Evolutionary conservation across 768 basidiomycete species (phyloP), one percentile per base, ranked within the genome.

Genomic region (Dictyophora rubrovolvata): DNA sequence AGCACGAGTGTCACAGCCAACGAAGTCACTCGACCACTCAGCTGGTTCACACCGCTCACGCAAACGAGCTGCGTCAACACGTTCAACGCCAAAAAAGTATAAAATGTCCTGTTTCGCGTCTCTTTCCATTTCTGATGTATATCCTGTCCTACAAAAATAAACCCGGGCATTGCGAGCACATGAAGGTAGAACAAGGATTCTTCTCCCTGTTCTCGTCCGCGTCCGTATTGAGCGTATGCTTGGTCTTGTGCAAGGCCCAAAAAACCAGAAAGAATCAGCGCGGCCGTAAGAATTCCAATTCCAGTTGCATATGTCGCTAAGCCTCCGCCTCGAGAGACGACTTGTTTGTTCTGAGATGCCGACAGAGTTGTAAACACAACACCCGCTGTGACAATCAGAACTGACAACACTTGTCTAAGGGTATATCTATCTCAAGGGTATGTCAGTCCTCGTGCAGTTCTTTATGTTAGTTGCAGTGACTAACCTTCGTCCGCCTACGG

Each of bases 151-250:
- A 88, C 73, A 58, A 81, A 80, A 60, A 78, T 61, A 73, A 93
- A 92, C 76, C 91, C 77, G 6, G 89, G 90, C 12, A 93, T 76
- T 12, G 84, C 81, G 55, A 92, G 79, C 65, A 85, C 82, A 70
- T 93, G 90, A 20, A 89, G 77, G 73, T 93, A 97, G 73, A 95
- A 97, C 81, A 97, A 83, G 53, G 83, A 85, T 71, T 96, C 93
- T 12, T 42, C 42, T 42, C 42, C 42, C 66, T 87, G 82, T 93
- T 93, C 96, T 47, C 61, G 64, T 47, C 51, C 58, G n/a, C 60
- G 66, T 12, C 78, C 72, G 62, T 83, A 83, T n/a, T 60, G 61
- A 33, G 66, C 64, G 66, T 85, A 89, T 5, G 89, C 89, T 74
- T 80, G 77, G 66, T 97, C 94, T 71, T 96, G 93, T 4, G 82